Conservation (phyloP, 176 grass and related monocot genomes). For the Eleusine coracana region DNA sequence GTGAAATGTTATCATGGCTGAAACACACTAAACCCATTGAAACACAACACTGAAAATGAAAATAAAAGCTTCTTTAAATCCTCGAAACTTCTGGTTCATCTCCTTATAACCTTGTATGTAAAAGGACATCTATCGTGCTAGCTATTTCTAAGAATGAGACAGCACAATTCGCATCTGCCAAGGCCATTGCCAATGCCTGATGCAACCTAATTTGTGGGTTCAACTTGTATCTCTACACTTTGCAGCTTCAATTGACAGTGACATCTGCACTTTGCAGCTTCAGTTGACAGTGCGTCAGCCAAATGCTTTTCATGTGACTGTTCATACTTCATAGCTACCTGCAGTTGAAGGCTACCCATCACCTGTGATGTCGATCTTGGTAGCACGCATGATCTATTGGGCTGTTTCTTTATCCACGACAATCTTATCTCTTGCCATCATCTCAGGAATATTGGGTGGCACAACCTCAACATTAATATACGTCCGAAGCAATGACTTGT, state of each 20-base stretch:
- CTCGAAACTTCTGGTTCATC: background rate
- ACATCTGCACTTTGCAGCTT: background rate
- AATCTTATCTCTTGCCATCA: constrained; percentile 67
- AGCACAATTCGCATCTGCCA: background rate
- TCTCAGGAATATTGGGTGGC: constrained; percentile 55
- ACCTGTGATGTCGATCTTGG: constrained; percentile 40
- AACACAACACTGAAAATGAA: no score
- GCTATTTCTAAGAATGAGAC: background rate
- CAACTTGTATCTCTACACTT: background rate
- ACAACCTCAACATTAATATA: constrained; percentile 59
- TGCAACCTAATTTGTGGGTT: background rate
- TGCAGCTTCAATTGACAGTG: background rate
- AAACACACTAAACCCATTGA: no score
- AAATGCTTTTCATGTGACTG: background rate
- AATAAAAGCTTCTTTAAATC: background rate
- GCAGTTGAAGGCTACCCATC: constrained; percentile 29
- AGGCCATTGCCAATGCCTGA: background rate
- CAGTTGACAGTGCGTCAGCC: background rate
- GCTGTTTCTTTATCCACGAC: constrained; percentile 63
- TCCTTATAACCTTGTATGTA: background rate
- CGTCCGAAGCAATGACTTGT: constrained; percentile 69
- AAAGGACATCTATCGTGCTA: background rate
- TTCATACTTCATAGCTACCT: background rate
- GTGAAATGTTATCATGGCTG: no score
- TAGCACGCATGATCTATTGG: constrained; percentile 46